Evolutionary conservation across 164 flowering plant species (phyloP).

Genomic region (Chimonanthus salicifolius): DNA sequence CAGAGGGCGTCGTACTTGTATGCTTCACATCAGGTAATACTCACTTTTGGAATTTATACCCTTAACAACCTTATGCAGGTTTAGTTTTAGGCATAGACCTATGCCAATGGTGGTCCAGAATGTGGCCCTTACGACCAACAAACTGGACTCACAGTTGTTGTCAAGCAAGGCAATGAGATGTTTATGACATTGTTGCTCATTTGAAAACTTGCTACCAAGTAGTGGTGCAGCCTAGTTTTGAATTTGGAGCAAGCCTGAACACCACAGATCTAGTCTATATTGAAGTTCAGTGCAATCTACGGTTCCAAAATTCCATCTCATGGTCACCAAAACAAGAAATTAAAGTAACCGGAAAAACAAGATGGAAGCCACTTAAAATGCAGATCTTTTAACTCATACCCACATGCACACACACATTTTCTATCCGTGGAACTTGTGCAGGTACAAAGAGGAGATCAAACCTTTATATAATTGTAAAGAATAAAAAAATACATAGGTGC

Average conservation of each 20-base stretch:
- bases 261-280: too few species aligned
- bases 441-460: too few species aligned
- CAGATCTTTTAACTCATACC: too few species aligned
- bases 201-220: neutral
- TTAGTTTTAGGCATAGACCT: neutral
- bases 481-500: too few species aligned
- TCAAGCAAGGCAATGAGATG: neutral
- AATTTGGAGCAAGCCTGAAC: neutral
- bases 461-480: too few species aligned
- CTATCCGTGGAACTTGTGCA: too few species aligned
- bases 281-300: too few species aligned
- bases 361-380: too few species aligned
- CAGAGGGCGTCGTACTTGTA: conserved; percentile 60
- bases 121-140: neutral
- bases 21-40: conserved; percentile 91
- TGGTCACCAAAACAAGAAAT: too few species aligned
- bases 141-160: neutral
- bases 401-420: too few species aligned
- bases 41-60: neutral
- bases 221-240: neutral
- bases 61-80: neutral
- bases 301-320: too few species aligned
- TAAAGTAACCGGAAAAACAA: too few species aligned
- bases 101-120: neutral
- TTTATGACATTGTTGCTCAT: neutral